Conservation (phyloP, 768 basidiomycete species). For the Naematelia aurantialba region DNA sequence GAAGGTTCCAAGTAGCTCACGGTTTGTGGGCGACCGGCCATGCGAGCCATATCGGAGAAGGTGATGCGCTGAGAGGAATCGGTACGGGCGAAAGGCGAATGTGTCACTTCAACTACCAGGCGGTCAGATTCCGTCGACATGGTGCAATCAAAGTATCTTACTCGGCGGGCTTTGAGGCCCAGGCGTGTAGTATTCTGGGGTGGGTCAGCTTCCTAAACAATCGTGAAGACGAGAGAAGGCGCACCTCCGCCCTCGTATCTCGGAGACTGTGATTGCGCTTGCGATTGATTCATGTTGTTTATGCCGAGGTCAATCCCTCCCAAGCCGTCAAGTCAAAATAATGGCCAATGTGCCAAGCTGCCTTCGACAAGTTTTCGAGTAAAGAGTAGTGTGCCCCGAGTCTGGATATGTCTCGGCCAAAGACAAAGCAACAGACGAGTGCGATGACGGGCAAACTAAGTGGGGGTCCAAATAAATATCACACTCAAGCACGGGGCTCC, state of each 20-base stretch:
- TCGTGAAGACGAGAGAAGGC: not conserved
- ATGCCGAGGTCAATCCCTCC: not conserved
- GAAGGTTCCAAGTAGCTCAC: constrained; percentile 27
- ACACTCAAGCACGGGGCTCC: not conserved
- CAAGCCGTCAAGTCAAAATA: not conserved
- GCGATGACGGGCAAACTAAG: not conserved
- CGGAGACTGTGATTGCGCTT: constrained; percentile 4
- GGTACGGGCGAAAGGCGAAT: constrained; percentile 49
- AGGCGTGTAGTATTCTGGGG: constrained; percentile 20
- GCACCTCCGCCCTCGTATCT: not conserved
- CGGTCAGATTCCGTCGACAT: not conserved
- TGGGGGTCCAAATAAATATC: not conserved
- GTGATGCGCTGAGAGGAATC: constrained; percentile 41
- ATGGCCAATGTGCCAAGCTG: too few relatives aligned
- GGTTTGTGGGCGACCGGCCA: constrained; percentile 47
- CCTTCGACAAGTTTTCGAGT: too few relatives aligned
- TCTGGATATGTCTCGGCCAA: not conserved
- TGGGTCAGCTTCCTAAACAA: constrained; percentile 2
- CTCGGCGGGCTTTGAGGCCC: constrained; percentile 40
- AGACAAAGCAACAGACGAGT: not conserved
- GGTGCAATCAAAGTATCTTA: constrained; percentile 10
- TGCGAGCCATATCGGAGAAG: constrained; percentile 46
- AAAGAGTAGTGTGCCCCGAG: too few relatives aligned
- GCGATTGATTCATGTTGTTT: constrained; percentile 2
- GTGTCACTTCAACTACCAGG: constrained; percentile 42